Base-by-base conservation (phyloP, 805 yeast species). In the Cyberlindnera samutprakarnensis region DNA sequence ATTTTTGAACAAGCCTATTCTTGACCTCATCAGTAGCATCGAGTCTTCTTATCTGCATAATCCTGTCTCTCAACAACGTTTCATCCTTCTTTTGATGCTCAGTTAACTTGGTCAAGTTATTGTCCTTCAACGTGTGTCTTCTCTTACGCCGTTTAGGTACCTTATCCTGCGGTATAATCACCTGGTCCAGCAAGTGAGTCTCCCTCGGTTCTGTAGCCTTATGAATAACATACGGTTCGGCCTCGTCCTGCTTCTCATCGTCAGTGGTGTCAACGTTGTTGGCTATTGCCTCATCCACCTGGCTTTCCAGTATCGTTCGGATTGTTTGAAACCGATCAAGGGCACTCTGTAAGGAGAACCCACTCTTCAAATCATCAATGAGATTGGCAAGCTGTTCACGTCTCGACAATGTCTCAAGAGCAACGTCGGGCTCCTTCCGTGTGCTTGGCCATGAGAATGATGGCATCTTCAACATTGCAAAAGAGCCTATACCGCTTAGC, bases 201-300 rank as follows among this genome's bases (percentile, higher is more conserved):
- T 59, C 65, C 28, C 62, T 61, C 6, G 69, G 68, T 38, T 67
- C 66, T 2, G 58, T 63, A 7, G 75, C 72, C 5, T 60, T 59
- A 10, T 58, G 62, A 12, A 74, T 71, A 0, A 75, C 78, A n/a
- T 57, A 65, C 1, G 82, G 80, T 40, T 72, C 81, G 5, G 72
- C 62, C 21, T 19, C 21, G 7, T 7, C 10, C 10, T 13, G 7
- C 18, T 49, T 57, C 23, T 72, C 78, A 18, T 70, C 78, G 11
- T 49, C 57, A 18, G 48, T 54, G 9, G 46, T 39, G 27, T 49
- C 56, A 13, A 44, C 50, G 22, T 43, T 50, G 26, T 47, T 53
- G 25, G 53, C 56, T 5, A 54, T 51, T 1, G 56, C 54, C 23
- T 53, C 52, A 25, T 48, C 53, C 3, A 54, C 42, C 8, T 51